Evolutionary conservation across 495 filamentous ascomycete species (phyloP).

Genomic region (Beverwykella pulmonaria): DNA sequence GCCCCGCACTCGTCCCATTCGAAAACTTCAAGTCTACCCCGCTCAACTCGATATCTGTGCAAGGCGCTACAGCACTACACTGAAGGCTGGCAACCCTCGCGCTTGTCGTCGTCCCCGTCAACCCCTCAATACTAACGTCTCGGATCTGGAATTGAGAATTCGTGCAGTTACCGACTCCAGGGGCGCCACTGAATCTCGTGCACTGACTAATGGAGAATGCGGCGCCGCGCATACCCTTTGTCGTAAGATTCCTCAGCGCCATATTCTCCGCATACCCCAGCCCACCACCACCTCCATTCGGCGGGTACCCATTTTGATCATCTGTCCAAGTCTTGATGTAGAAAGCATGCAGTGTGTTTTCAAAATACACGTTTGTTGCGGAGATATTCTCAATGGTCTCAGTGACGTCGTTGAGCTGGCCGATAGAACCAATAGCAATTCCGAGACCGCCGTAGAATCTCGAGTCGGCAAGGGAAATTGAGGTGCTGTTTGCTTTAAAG

Average conservation of each 20-base stretch:
- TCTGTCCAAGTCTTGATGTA: conserved; percentile 47
- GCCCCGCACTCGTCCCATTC: neutral
- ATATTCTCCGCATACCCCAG: neutral
- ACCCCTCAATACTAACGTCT: neutral
- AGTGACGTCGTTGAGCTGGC: conserved; percentile 49
- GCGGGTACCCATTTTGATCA: conserved; percentile 9
- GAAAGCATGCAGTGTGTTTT: conserved; percentile 48
- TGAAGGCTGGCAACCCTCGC: conserved; percentile 9
- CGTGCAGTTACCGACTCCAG: conserved; percentile 2
- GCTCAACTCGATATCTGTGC: conserved; percentile 2
- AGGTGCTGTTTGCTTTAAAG: conserved; percentile 37
- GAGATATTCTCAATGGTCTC: conserved; percentile 48
- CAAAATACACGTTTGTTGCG: conserved; percentile 43
- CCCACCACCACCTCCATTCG: conserved; percentile 12
- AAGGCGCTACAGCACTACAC: conserved; percentile 13
- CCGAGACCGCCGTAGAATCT: conserved; percentile 35
- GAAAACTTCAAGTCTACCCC: neutral
- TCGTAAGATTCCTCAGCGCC: neutral
- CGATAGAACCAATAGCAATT: conserved; percentile 53
- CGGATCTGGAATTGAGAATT: conserved; percentile 1
- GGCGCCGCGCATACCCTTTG: neutral
- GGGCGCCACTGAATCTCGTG: conserved; percentile 7
- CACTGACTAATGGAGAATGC: conserved; percentile 5
- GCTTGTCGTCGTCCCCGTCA: neutral
- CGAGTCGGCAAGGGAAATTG: conserved; percentile 28